These are phyloP conservation scores for Trichocomaceae sp. DNA, from an alignment of 2,329 filamentous ascomycete genomes.

Conservation along the genomic window DNA sequence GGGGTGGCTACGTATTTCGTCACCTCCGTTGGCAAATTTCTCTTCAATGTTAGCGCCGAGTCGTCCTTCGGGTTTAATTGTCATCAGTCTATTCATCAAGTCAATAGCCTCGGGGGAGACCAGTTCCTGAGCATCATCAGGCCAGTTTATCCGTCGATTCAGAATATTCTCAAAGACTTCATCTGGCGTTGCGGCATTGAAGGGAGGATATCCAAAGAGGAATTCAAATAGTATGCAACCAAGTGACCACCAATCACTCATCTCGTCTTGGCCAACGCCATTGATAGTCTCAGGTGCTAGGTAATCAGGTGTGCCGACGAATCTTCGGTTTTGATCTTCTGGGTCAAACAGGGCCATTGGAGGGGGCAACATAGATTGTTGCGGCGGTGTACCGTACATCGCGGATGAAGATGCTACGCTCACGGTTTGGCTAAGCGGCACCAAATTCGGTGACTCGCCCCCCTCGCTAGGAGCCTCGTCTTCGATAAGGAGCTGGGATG, in stretches of 20 bases:
- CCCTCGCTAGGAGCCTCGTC: slow-evolving; percentile 67
- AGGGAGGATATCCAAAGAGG: slow-evolving; percentile 85
- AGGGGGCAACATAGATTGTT: slow-evolving; percentile 74
- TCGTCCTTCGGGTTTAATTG: slow-evolving; percentile 71
- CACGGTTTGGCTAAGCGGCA: slow-evolving; percentile 55
- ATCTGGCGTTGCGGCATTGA: slow-evolving; percentile 83
- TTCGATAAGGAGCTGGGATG: slow-evolving; percentile 38
- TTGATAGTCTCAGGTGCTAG: slow-evolving; percentile 95
- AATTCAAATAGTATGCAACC: slow-evolving; percentile 98
- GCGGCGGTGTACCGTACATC: slow-evolving; percentile 40
- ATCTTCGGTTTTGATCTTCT: slow-evolving; percentile 83
- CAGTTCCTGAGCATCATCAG: slow-evolving; percentile 69
- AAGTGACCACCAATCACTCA: slow-evolving; percentile 99
- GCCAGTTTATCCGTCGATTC: slow-evolving; percentile 84
- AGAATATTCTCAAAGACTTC: slow-evolving; percentile 96
- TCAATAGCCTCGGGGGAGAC: slow-evolving; percentile 87
- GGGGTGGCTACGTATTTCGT: slow-evolving; percentile 79
- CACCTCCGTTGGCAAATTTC: slow-evolving; percentile 73
- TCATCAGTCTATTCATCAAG: slow-evolving; percentile 86
- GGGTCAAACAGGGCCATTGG: slow-evolving; percentile 93
- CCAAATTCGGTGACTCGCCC: slow-evolving; percentile 70
- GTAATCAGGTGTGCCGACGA: slow-evolving; percentile 96
- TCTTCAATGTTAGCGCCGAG: slow-evolving; percentile 82
- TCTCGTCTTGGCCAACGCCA: slow-evolving; percentile 90
- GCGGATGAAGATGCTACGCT: slow-evolving; percentile 39